These are phyloP conservation scores for Parmelia sp. DNA, from an alignment of 495 filamentous ascomycete genomes.

Conservation along the genomic window DNA sequence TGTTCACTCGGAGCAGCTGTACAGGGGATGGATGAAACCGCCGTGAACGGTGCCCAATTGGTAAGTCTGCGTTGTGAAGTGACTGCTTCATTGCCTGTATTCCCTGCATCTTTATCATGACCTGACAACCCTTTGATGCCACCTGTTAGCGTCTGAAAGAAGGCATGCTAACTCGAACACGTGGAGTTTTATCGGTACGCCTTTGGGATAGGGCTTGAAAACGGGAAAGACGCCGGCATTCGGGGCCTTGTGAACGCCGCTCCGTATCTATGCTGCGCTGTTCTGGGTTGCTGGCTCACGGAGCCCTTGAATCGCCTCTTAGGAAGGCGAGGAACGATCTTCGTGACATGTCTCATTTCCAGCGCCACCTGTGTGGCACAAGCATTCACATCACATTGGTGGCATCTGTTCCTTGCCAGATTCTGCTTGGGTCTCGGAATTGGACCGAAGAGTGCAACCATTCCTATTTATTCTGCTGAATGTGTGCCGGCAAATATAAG, in stretches of 20 bases:
- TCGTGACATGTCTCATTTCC: constrained; percentile 44
- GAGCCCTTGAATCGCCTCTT: constrained; percentile 52
- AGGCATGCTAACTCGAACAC: not conserved
- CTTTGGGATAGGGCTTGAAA: constrained; percentile 13
- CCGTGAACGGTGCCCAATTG: constrained; percentile 70
- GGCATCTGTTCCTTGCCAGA: constrained; percentile 38
- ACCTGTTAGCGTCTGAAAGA: not conserved
- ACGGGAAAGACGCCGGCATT: constrained; percentile 10
- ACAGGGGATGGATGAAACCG: constrained; percentile 69
- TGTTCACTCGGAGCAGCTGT: constrained; percentile 48
- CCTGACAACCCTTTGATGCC: not conserved
- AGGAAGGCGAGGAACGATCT: constrained; percentile 55
- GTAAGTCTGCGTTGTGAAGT: not conserved
- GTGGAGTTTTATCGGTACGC: constrained; percentile 14
- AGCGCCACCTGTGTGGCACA: constrained; percentile 19
- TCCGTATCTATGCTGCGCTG: constrained; percentile 41
- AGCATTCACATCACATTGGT: constrained; percentile 20
- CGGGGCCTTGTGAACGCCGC: constrained; percentile 45
- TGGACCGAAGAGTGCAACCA: constrained; percentile 52
- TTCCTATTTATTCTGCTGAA: constrained; percentile 55
- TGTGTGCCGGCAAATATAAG: constrained; percentile 44
- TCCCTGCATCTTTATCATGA: constrained; percentile 22
- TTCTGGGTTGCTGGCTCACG: constrained; percentile 46
- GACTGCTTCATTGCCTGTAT: constrained; percentile 40
- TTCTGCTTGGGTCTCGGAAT: constrained; percentile 57